A percentile compares a stretch with the other conserved stretches of the same genome.
phyloP scores from a whole-genome alignment of 345 rosid genomes.

The Hibiscus trionum region DNA sequence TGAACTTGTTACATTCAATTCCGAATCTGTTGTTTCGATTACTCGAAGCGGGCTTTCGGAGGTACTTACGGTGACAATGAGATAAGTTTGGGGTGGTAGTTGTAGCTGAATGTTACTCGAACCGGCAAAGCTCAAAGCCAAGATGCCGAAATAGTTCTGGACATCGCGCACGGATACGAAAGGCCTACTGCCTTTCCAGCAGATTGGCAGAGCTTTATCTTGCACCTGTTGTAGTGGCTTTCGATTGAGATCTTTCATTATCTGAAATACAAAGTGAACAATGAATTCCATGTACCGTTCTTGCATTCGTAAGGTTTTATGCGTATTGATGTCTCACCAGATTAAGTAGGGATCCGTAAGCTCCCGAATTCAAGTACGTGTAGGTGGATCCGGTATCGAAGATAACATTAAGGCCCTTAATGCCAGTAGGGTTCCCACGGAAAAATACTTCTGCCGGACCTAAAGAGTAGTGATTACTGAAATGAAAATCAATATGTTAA shows the following conservation, averaged over 20 bases:
- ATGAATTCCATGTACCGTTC: neutral
- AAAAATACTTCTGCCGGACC: slow-evolving; percentile 71
- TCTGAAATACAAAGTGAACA: neutral
- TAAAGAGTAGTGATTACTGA: slow-evolving; percentile 53
- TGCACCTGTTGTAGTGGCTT: slow-evolving; percentile 3
- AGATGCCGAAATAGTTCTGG: slow-evolving; percentile 12
- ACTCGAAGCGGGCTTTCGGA: neutral
- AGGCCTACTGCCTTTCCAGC: slow-evolving; percentile 17
- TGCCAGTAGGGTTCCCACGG: slow-evolving; percentile 43
- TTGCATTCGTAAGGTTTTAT: neutral
- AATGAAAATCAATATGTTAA: slow-evolving; percentile 7
- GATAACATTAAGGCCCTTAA: slow-evolving; percentile 41
- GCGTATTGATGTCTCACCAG: slow-evolving; percentile 37
- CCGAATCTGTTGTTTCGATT: neutral
- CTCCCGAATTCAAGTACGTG: slow-evolving; percentile 50
- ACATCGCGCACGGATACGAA: slow-evolving; percentile 11
- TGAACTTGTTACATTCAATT: neutral
- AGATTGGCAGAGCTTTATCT: slow-evolving; percentile 17
- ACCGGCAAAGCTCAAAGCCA: slow-evolving; percentile 15
- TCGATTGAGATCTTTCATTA: slow-evolving; percentile 6
- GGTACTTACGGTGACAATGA: slow-evolving; percentile 21
- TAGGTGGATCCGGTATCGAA: slow-evolving; percentile 89
- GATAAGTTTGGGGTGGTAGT: slow-evolving; percentile 19
- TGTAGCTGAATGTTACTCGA: slow-evolving; percentile 3
- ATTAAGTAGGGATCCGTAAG: slow-evolving; percentile 41